Percentiles rank a stretch among this genome's conserved stretches.
These are phyloP conservation scores for Geosmithia flava DNA, from an alignment of 2,329 filamentous ascomycete species.

Conservation along the genomic window DNA sequence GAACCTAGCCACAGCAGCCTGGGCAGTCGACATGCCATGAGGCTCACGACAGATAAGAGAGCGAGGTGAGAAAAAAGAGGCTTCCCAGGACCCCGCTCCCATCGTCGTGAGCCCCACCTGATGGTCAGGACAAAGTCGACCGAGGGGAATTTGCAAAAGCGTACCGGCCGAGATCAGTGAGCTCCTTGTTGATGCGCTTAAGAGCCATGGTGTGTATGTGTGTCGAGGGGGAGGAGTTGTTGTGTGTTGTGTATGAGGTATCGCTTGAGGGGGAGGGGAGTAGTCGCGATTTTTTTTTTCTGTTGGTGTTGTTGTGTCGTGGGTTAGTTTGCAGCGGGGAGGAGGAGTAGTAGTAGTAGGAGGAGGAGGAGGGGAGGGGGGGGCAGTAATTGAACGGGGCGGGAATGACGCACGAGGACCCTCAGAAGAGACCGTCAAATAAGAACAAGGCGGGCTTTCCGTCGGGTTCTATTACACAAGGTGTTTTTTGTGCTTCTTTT, in stretches of 20 bases:
- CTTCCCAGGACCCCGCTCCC: constrained; percentile 4
- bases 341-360: background rate
- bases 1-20: background rate
- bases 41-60: background rate
- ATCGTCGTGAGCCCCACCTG: constrained; percentile 4
- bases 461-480: background rate
- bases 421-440: background rate
- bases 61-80: too few species aligned
- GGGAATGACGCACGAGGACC: constrained; percentile 14
- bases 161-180: constrained; percentile 82
- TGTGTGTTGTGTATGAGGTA: constrained; percentile 6
- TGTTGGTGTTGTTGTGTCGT: constrained; percentile 5
- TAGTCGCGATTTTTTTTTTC: constrained; percentile 6
- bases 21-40: background rate
- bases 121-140: background rate
- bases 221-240: constrained; percentile 6
- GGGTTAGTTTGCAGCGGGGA: background rate
- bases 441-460: background rate
- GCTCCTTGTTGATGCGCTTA: constrained; percentile 92
- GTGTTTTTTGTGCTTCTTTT: too few species aligned
- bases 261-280: constrained; percentile 5
- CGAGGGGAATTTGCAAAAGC: constrained; percentile 14
- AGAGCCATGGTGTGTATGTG: constrained; percentile 54
- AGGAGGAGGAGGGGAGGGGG: background rate
- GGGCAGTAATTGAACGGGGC: constrained; percentile 2